Conservation (phyloP, 176 grass and related monocot species). For the Oryza meyeriana region DNA sequence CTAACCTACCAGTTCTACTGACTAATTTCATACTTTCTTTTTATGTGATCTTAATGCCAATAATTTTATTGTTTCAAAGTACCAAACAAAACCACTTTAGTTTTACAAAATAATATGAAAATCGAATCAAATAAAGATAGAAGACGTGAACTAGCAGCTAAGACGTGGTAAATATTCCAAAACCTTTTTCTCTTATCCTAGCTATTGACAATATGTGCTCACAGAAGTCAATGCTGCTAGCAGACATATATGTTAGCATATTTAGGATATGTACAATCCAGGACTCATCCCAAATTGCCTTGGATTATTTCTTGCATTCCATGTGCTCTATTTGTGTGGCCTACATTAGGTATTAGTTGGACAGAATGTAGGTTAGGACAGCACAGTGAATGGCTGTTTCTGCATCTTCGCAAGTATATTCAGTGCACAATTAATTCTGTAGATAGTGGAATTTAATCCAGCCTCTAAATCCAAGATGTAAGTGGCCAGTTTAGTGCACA, state of each 20-base stretch:
- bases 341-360: not conserved
- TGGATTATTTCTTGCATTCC: no score
- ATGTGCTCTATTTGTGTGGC: no score
- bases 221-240: not conserved
- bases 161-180: not conserved
- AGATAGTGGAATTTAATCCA: no score
- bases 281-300: not conserved
- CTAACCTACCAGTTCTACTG: not conserved
- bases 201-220: not conserved
- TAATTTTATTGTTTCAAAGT: no score
- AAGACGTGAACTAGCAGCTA: not conserved
- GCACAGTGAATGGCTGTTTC: not conserved
- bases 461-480: no score
- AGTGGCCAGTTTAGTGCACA: no score
- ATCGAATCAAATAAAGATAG: not conserved
- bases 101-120: not conserved
- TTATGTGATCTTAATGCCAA: not conserved
- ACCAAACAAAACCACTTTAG: not conserved
- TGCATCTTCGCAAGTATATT: not conserved
- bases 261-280: not conserved
- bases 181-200: not conserved
- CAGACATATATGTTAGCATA: not conserved
- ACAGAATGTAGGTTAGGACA: not conserved
- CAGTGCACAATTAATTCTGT: not conserved
- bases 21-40: not conserved